phyloP scores from a whole-genome alignment of 768 basidiomycete species.

The Rhodotorula paludigena region DNA sequence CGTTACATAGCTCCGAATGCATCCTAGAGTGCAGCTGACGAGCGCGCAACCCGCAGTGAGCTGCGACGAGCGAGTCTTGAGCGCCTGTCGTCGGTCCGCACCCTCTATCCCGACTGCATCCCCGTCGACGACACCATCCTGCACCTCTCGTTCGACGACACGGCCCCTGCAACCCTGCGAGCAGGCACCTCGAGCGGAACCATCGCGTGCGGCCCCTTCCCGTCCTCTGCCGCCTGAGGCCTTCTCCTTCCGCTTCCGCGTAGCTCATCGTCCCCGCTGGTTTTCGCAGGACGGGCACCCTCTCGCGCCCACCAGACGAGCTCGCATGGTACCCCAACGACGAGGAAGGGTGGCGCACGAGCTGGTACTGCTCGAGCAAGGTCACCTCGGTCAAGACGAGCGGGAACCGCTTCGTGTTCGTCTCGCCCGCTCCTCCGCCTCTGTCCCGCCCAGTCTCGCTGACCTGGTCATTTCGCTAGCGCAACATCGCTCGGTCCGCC shows the following conservation, averaged over 20 bases:
- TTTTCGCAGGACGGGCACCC: neutral
- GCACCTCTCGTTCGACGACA: slow-evolving; percentile 27
- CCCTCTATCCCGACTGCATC: slow-evolving; percentile 27
- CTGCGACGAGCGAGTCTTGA: neutral
- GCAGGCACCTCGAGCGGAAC: slow-evolving; percentile 17
- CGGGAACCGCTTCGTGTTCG: slow-evolving; percentile 15
- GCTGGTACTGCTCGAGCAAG: slow-evolving; percentile 20
- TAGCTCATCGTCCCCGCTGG: neutral
- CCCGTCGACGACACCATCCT: slow-evolving; percentile 29
- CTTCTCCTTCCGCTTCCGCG: neutral
- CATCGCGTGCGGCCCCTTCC: slow-evolving; percentile 16
- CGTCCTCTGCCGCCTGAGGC: neutral
- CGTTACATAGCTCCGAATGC: neutral
- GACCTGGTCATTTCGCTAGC: neutral
- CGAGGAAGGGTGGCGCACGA: slow-evolving; percentile 30
- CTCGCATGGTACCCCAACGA: slow-evolving; percentile 31
- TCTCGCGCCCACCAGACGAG: slow-evolving; percentile 5
- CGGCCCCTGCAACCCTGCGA: slow-evolving; percentile 1
- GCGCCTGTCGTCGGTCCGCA: neutral
- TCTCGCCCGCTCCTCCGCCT: neutral
- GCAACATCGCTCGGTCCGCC: slow-evolving; percentile 32
- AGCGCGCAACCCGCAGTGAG: no score
- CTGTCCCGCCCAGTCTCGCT: neutral
- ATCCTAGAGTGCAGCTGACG: no score
- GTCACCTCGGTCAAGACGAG: slow-evolving; percentile 19